These are phyloP conservation scores for Leccinum subtestaceum DNA, from an alignment of 768 basidiomycete genomes.

Conservation along the genomic window DNA sequence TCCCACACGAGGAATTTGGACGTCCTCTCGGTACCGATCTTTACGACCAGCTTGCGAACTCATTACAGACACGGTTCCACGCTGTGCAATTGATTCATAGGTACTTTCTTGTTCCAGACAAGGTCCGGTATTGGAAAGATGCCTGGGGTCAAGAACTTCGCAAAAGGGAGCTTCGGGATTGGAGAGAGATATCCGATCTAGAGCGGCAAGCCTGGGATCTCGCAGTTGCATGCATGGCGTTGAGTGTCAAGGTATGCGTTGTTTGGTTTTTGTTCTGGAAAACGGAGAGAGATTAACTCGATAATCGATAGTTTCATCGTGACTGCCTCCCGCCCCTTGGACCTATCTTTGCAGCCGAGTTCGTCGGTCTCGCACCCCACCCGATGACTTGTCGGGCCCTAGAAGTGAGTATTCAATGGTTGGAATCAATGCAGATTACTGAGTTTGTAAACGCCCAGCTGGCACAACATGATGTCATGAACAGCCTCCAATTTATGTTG, in stretches of 20 bases:
- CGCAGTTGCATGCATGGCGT: constrained; percentile 54
- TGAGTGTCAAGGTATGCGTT: constrained; percentile 55
- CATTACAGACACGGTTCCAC: constrained; percentile 62
- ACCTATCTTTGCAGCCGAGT: constrained; percentile 52
- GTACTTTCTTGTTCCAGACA: constrained; percentile 45
- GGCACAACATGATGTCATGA: constrained; percentile 56
- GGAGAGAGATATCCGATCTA: background rate
- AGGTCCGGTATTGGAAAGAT: constrained; percentile 14
- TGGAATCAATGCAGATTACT: background rate
- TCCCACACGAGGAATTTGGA: background rate
- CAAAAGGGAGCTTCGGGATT: background rate
- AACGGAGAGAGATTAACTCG: background rate
- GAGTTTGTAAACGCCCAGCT: constrained; percentile 32
- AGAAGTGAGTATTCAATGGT: constrained; percentile 42
- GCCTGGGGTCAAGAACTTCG: background rate
- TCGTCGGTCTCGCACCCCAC: constrained; percentile 49
- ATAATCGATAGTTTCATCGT: constrained; percentile 51
- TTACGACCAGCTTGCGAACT: constrained; percentile 51
- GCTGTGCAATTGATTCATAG: constrained; percentile 59
- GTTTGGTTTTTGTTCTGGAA: background rate
- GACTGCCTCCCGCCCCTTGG: constrained; percentile 57
- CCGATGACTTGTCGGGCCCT: constrained; percentile 44
- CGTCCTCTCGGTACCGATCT: constrained; percentile 26
- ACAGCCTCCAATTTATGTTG: constrained; percentile 44
- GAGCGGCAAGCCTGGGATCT: constrained; percentile 53